Conservation (phyloP, 2,329 filamentous ascomycete genomes). For the Ophiostoma australiae region DNA sequence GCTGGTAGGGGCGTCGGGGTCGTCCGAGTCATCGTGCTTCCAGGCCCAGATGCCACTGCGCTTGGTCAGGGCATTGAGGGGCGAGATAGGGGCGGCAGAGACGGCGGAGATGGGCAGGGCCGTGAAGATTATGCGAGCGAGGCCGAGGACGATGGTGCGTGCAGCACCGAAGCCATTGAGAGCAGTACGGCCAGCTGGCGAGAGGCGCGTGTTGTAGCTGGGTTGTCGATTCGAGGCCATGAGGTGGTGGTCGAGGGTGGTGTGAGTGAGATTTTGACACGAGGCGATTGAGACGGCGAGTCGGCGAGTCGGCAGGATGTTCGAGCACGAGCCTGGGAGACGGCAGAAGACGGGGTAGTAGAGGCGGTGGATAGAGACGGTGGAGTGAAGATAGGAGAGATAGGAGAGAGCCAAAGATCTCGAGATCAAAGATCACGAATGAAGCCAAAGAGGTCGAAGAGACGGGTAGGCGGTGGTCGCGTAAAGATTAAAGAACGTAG, state of each 20-base stretch:
- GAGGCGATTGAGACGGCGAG: no score
- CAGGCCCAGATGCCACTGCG: constrained; percentile 3
- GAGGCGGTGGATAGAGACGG: neutral
- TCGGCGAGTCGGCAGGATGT: neutral
- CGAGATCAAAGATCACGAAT: neutral
- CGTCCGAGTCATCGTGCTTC: constrained; percentile 39
- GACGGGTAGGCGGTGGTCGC: neutral
- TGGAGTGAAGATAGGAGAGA: neutral
- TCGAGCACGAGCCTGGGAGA: neutral
- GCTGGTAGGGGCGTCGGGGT: constrained; percentile 52
- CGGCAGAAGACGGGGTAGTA: neutral
- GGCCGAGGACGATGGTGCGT: constrained; percentile 48
- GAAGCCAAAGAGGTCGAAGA: neutral
- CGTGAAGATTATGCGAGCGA: constrained; percentile 48
- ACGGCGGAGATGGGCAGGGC: constrained; percentile 40
- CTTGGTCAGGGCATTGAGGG: constrained; percentile 24
- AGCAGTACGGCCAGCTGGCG: neutral
- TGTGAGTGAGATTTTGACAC: neutral
- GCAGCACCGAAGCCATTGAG: constrained; percentile 35
- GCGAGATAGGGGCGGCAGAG: constrained; percentile 41
- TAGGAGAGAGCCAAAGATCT: neutral
- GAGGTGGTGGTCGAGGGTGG: neutral
- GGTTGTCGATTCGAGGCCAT: constrained; percentile 22
- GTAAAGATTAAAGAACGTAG: neutral
- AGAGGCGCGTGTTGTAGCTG: constrained; percentile 16